Conservation (phyloP, 1,139 yeast genomes). For the Saccharomyces hybrid region DNA sequence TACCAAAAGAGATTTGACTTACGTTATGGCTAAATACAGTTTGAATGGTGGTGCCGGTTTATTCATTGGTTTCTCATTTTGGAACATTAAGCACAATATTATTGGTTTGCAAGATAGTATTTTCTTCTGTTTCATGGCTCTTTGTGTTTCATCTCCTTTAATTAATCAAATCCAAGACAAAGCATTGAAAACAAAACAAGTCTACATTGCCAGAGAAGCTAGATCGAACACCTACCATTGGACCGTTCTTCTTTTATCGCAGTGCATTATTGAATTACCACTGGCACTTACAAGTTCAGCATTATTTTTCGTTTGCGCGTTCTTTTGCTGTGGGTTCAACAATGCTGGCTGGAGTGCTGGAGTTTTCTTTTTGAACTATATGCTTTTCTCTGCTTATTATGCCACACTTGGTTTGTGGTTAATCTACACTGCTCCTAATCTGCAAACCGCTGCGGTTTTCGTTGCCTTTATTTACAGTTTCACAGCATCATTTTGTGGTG, state of each 20-base stretch:
- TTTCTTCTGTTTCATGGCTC: constrained; percentile 45
- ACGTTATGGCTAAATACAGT: constrained; percentile 37
- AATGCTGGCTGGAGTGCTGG: constrained; percentile 45
- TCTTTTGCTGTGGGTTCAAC: constrained; percentile 47
- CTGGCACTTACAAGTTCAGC: constrained; percentile 43
- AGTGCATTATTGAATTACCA: constrained; percentile 44
- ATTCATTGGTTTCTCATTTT: constrained; percentile 51
- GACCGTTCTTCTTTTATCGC: constrained; percentile 47
- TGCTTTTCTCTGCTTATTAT: constrained; percentile 45
- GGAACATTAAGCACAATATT: constrained; percentile 43
- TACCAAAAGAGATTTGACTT: constrained; percentile 40
- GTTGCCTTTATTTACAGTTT: constrained; percentile 45
- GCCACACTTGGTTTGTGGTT: constrained; percentile 45
- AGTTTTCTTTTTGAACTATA: constrained; percentile 41
- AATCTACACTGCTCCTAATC: constrained; percentile 48
- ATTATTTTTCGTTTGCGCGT: constrained; percentile 43
- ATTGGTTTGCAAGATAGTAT: constrained; percentile 46
- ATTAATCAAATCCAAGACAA: constrained; percentile 52
- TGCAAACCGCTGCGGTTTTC: constrained; percentile 52
- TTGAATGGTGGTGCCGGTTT: constrained; percentile 41
- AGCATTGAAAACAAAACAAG: constrained; percentile 45
- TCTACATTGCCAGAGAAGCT: constrained; percentile 52
- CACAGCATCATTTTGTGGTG: constrained; percentile 50
- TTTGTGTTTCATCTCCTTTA: constrained; percentile 46
- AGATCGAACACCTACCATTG: constrained; percentile 57